Evolutionary conservation across 2,329 filamentous ascomycete species (phyloP).

Genomic region (Xylaria sp.): DNA sequence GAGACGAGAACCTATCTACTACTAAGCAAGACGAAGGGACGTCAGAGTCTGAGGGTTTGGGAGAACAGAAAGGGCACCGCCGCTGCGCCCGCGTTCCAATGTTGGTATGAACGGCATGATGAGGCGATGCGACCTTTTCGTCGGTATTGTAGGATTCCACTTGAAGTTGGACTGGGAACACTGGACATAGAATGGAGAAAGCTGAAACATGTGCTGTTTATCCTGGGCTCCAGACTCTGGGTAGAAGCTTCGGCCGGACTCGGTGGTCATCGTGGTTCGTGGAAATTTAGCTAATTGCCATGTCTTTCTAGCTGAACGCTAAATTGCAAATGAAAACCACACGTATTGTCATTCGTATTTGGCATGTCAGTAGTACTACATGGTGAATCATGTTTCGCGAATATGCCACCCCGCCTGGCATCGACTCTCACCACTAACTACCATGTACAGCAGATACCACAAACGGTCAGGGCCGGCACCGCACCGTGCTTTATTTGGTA

Average conservation of each 20-base stretch:
- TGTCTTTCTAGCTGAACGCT: not conserved
- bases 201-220: slow-evolving; percentile 16
- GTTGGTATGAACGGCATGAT: slow-evolving; percentile 2
- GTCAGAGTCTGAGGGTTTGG: not conserved
- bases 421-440: not conserved
- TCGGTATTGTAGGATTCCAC: slow-evolving; percentile 7
- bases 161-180: slow-evolving; percentile 3
- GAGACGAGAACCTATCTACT: too few species aligned
- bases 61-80: not conserved
- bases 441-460: not conserved
- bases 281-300: not conserved
- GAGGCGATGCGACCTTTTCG: slow-evolving; percentile 13
- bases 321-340: not conserved
- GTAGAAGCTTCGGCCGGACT: not conserved
- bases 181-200: slow-evolving; percentile 6
- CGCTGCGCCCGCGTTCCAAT: slow-evolving; percentile 6
- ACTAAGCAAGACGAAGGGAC: not conserved
- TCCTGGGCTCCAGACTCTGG: slow-evolving; percentile 2
- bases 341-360: slow-evolving; percentile 3
- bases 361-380: slow-evolving; percentile 9
- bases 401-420: slow-evolving; percentile 4
- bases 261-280: slow-evolving; percentile 11
- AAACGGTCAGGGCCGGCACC: slow-evolving; percentile 8
- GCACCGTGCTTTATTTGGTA: slow-evolving; percentile 14
- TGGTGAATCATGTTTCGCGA: slow-evolving; percentile 32